These are phyloP conservation scores for Saccharomyces hybrid DNA, from an alignment of 1,139 yeast species.

Conservation along the genomic window DNA sequence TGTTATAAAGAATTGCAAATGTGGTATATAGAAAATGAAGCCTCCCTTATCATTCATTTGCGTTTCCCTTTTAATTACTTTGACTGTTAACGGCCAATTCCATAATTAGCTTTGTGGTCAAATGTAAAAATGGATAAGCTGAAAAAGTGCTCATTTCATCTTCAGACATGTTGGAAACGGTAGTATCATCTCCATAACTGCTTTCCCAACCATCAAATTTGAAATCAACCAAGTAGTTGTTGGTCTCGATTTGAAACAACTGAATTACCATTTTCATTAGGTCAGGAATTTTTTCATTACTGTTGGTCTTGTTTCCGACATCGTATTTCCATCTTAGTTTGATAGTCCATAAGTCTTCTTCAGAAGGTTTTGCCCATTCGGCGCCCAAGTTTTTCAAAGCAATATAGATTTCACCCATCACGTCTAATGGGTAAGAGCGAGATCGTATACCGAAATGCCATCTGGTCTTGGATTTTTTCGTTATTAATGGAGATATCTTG, in stretches of 20 bases:
- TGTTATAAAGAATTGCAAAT: neutral
- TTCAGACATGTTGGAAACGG: slow-evolving; percentile 34
- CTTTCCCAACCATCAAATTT: slow-evolving; percentile 96
- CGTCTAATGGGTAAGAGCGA: slow-evolving; percentile 92
- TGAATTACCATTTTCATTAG: slow-evolving; percentile 97
- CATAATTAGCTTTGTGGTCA: slow-evolving; percentile 89
- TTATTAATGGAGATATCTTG: slow-evolving; percentile 64
- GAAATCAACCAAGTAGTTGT: slow-evolving; percentile 91
- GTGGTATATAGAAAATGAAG: neutral
- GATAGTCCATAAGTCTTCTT: slow-evolving; percentile 92
- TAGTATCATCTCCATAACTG: slow-evolving; percentile 31
- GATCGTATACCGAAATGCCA: slow-evolving; percentile 99
- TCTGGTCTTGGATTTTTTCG: slow-evolving; percentile 84
- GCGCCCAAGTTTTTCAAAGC: slow-evolving; percentile 92
- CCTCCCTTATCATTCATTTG: neutral
- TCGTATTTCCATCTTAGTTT: slow-evolving; percentile 55
- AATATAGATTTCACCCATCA: slow-evolving; percentile 95
- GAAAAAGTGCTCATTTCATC: slow-evolving; percentile 80
- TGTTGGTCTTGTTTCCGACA: slow-evolving; percentile 1
- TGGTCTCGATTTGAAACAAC: slow-evolving; percentile 88
- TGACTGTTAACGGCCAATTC: slow-evolving; percentile 88
- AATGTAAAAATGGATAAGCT: slow-evolving; percentile 89
- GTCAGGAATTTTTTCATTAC: slow-evolving; percentile 43
- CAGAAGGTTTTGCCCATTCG: slow-evolving; percentile 93
- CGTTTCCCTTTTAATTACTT: slow-evolving; percentile 2